phyloP scores from a whole-genome alignment of 441 rosid genomes.

The Omphalea diandra region DNA sequence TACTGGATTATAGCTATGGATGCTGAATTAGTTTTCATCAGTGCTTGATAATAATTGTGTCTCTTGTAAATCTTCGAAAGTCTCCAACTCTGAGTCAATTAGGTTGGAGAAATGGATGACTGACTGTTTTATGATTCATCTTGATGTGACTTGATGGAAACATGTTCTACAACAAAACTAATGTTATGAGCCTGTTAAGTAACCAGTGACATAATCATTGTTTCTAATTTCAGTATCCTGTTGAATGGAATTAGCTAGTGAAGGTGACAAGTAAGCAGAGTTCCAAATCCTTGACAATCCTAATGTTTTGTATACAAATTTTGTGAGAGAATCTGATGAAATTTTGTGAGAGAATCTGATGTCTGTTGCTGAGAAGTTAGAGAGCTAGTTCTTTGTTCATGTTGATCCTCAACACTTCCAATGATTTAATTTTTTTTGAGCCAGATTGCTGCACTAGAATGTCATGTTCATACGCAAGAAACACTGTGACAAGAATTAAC shows the following conservation, averaged over 20 bases:
- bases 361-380: background rate
- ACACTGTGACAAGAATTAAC: too few species aligned
- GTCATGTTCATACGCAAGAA: background rate
- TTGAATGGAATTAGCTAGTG: background rate
- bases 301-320: background rate
- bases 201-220: background rate
- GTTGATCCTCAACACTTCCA: background rate
- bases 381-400: background rate
- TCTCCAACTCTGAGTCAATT: background rate
- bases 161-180: background rate
- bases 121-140: background rate
- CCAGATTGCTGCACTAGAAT: background rate
- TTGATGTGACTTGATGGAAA: constrained; percentile 1
- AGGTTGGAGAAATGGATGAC: background rate
- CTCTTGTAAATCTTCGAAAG: background rate
- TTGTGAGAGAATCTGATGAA: background rate
- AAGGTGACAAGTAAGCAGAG: background rate
- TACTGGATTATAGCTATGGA: background rate
- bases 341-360: background rate
- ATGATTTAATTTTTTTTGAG: background rate
- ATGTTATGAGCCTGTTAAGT: background rate
- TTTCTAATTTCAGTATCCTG: background rate
- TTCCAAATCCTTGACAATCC: background rate
- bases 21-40: background rate
- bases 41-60: background rate